Base-by-base conservation (phyloP, 177 flowering plant genomes). In the Vitis hybrid region DNA sequence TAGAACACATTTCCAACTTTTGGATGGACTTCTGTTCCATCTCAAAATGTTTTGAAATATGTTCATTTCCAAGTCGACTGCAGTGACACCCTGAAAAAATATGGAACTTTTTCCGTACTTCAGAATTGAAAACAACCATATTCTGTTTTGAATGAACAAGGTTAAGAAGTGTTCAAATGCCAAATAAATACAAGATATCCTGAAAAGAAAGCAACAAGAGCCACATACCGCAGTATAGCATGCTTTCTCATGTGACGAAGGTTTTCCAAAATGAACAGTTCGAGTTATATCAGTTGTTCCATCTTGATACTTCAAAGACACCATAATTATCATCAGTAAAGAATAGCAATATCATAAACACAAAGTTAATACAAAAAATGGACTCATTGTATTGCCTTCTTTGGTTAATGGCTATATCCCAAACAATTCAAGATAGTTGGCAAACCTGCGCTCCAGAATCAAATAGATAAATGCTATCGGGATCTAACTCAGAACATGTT, bases 281-380 rank as follows among this genome's bases (percentile, higher is more conserved):
- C 99, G 82, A 18, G 98, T 96, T 77, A 96, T 92, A 78, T 96
- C 99, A 64, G 99, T 96, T 63, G 99, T 96, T 81, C 99, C 99
- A 80, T 96, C 99, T 69, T 81, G 84, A 86, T 93, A 96, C 99
- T 95, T 81, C 72, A 81, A 58, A 66, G 10, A 55, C 54, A 71
- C 64, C 69, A 75, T 30, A 5, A 57, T 56, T 27, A 74, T 52
- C 52, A 67, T 46, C 62, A 75, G 65, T 58, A 30, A 58, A 18
- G 11, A 58, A 76, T 14, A 9, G 66, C 52, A 65, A 48, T 56
- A 68, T 11, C 27, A 17, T 60, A 65, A 60, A 6, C 64, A 52
- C 54, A 65, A 40, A 61, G 40, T 10, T 13, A 60, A 68, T 17
- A 59, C 9, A 12, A 32, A 52, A 49, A 49, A 24, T 59, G 32